Base-by-base conservation (phyloP, 75 land plant genomes). In the Picea sitchensis region DNA sequence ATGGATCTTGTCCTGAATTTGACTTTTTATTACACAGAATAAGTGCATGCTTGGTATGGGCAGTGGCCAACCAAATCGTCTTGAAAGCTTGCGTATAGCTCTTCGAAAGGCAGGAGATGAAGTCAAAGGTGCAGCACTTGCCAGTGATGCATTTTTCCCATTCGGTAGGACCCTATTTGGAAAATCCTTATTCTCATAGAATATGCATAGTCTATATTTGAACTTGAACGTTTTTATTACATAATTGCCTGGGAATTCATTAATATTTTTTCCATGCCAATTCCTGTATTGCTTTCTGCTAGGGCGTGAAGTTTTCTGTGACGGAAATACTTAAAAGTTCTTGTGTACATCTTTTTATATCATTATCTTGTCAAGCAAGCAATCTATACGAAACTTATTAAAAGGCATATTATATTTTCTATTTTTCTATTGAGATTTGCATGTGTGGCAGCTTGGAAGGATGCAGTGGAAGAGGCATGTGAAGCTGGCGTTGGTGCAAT, bases 71-170 rank as follows among this genome's bases (percentile, higher is more conserved):
- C 99, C 96, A 18, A 98, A 98, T 81, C 91, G 98, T 31, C 78
- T 89, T 34, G 95, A 98, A 89, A 91, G 94, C 79, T 82, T 98
- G 80, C 88, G 95, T 76, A 93, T 98, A 79, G 99, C 99, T 2
- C 59, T 98, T 34, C 88, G 82, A 76, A 98, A 98, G 84, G 98
- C 99, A 51, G 99, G 99, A 69, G 88, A 90, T 31, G 96, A 90
- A 72, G 99, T 87, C 13, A 90, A 92, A 62, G 98, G 94, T 79
- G 94, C 99, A 56, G 92, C 98, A 73, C 86, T 98, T 77, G 99
- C 99, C n/a, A 98, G 99, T 73, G 99, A 98, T 85, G 99, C 99
- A 20, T 98, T 98, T 82, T 98, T 98, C 77, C 99, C 97, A n/a
- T 96, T 96, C 83, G 95, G 93, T 91, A 83, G 73, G 11, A 77